Evolutionary conservation across 169 alveolate genomes (phyloP).

Genomic region (Eimeria maxima): DNA sequence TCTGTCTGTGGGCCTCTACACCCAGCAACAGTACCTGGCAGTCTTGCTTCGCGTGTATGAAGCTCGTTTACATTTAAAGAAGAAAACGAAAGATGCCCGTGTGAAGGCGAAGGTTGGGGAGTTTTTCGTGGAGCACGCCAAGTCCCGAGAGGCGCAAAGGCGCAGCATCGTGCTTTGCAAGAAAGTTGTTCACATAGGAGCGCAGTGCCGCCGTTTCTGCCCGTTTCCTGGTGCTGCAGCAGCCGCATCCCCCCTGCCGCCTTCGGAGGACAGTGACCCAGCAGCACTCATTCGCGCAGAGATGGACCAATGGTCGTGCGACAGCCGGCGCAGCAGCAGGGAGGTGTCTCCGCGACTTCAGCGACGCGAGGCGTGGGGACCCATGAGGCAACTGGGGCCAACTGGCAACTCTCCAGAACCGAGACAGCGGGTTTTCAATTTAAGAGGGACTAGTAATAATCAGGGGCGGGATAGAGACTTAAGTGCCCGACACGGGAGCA

Average conservation of each 20-base stretch:
- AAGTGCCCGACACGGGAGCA: neutral
- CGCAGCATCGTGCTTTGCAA: conserved; percentile 67
- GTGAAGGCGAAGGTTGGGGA: conserved; percentile 79
- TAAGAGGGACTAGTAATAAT: neutral
- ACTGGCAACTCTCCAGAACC: neutral
- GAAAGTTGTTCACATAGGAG: conserved; percentile 66
- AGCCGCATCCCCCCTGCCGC: conserved; percentile 19
- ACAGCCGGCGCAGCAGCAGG: conserved; percentile 36
- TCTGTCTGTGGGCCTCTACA: conserved; percentile 72
- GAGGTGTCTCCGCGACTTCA: conserved; percentile 12
- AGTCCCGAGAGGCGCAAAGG: conserved; percentile 24
- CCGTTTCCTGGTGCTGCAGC: conserved; percentile 18
- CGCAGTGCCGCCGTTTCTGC: conserved; percentile 55
- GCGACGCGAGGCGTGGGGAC: conserved; percentile 41
- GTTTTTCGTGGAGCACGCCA: conserved; percentile 68
- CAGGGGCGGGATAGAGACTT: conserved; percentile 11
- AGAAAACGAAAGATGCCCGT: neutral
- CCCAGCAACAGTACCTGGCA: conserved; percentile 77
- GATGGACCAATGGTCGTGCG: conserved; percentile 40
- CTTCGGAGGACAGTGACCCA: conserved; percentile 42
- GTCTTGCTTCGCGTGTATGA: conserved; percentile 57
- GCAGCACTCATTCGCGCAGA: conserved; percentile 47
- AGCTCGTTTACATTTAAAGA: conserved; percentile 33
- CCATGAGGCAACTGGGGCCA: neutral
- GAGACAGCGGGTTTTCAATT: neutral